Conservation (phyloP, 179 eudicot species). For the Sideroxylon spinosum region DNA sequence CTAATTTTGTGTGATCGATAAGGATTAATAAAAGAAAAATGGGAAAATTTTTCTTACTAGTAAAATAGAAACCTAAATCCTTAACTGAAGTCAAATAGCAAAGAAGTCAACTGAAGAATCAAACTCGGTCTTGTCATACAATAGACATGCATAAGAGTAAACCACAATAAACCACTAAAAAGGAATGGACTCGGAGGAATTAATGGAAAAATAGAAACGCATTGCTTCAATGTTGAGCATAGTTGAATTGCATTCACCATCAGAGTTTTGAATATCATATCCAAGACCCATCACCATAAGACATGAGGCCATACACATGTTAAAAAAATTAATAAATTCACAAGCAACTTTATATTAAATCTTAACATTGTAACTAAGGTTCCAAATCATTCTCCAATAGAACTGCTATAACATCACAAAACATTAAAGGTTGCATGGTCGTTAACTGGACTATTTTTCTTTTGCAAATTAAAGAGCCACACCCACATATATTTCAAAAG, state of each 20-base stretch:
- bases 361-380: neutral
- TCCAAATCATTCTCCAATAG: neutral
- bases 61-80: too few relatives aligned
- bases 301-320: neutral
- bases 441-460: neutral
- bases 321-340: too few relatives aligned
- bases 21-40: too few relatives aligned
- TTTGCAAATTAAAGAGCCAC: too few relatives aligned
- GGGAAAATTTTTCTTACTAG: too few relatives aligned
- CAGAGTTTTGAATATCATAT: neutral
- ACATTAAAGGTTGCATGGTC: neutral
- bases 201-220: too few relatives aligned
- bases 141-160: too few relatives aligned
- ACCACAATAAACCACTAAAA: neutral
- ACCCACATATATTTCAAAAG: neutral
- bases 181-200: too few relatives aligned
- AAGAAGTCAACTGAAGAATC: too few relatives aligned
- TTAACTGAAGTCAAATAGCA: too few relatives aligned
- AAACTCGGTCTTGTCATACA: too few relatives aligned
- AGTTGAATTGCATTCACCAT: neutral
- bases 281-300: neutral
- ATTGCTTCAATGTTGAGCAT: neutral
- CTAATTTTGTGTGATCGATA: too few relatives aligned
- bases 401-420: neutral
- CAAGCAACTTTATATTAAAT: neutral